A percentile compares a stretch with the other conserved stretches of the same genome.
phyloP scores from a whole-genome alignment of 2,329 filamentous ascomycete species.

The Nectriaceae sp. region DNA sequence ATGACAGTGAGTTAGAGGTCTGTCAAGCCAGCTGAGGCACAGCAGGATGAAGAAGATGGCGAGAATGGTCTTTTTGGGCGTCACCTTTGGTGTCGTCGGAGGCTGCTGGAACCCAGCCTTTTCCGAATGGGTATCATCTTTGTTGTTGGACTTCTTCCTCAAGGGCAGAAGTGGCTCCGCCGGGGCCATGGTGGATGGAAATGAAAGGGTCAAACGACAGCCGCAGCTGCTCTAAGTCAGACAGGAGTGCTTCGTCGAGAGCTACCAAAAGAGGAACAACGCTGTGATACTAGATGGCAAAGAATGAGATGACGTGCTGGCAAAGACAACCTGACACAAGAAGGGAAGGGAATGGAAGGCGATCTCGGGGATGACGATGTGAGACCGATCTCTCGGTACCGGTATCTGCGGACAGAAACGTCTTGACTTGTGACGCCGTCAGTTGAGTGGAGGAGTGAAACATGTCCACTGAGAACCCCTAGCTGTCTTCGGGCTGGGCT shows the following conservation, averaged over 20 bases:
- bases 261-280: background rate
- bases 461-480: background rate
- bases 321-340: background rate
- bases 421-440: too few species aligned
- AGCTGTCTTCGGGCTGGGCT: background rate
- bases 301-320: background rate
- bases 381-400: background rate
- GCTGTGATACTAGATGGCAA: background rate
- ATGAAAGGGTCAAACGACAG: background rate
- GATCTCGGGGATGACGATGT: background rate
- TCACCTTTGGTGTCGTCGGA: slow-evolving; percentile 24
- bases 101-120: slow-evolving; percentile 1
- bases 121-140: too few species aligned
- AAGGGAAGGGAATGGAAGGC: background rate
- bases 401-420: background rate
- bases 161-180: background rate
- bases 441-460: background rate
- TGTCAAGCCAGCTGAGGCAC: slow-evolving; percentile 27
- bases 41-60: slow-evolving; percentile 29
- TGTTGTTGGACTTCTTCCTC: background rate
- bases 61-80: slow-evolving; percentile 24
- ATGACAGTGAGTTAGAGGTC: slow-evolving; percentile 26
- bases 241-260: background rate
- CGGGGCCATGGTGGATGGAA: background rate
- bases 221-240: background rate